Evolutionary conservation across 306 rosid genomes (phyloP).

Genomic region (Prunus kanzakura): DNA sequence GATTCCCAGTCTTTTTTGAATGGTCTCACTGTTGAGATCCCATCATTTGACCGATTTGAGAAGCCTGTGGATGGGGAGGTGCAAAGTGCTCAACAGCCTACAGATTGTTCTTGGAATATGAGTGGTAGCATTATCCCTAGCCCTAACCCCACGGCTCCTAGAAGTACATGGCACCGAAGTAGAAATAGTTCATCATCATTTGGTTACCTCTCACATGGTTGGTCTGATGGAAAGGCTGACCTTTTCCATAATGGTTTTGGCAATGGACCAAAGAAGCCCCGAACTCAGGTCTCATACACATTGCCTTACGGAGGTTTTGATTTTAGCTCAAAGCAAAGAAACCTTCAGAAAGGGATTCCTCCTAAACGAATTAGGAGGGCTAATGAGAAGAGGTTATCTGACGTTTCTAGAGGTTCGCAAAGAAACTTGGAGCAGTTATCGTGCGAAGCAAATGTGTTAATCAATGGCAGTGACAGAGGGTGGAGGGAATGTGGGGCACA

Average conservation of each 20-base stretch:
- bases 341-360: constrained; percentile 55
- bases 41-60: constrained; percentile 51
- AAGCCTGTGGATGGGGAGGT: constrained; percentile 50
- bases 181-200: constrained; percentile 47
- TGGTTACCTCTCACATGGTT: constrained; percentile 58
- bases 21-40: constrained; percentile 57
- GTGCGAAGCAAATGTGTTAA: constrained; percentile 75
- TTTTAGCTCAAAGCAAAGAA: constrained; percentile 47
- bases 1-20: constrained; percentile 46
- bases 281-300: constrained; percentile 84
- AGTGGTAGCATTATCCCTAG: constrained; percentile 53
- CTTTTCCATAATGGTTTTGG: constrained; percentile 61
- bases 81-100: constrained; percentile 44
- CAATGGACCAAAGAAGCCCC: constrained; percentile 84
- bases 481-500: constrained; percentile 86
- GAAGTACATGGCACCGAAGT: constrained; percentile 75
- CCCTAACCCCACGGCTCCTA: constrained; percentile 80
- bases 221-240: constrained; percentile 72
- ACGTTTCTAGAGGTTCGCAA: constrained; percentile 49
- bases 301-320: constrained; percentile 75
- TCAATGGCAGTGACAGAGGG: constrained; percentile 73
- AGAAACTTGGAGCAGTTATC: constrained; percentile 65
- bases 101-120: constrained; percentile 53
- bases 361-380: constrained; percentile 78
- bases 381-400: constrained; percentile 66